Conservation (phyloP, 2,329 filamentous ascomycete species). For the Endothia cerciana region DNA sequence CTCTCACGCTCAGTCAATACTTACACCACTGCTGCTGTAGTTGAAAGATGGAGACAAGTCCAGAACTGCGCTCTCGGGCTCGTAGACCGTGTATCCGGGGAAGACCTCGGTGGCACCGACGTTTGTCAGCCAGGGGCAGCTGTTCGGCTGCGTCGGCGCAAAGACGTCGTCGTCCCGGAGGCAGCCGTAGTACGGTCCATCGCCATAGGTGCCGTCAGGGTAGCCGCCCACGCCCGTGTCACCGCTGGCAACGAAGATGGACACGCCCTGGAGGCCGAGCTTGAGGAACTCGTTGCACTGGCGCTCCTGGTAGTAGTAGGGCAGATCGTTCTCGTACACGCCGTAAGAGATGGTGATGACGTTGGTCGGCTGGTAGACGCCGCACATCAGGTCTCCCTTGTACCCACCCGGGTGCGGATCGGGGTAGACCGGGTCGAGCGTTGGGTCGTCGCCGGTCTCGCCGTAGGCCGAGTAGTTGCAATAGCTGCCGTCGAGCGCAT, state of each 20-base stretch:
- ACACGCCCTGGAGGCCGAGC: constrained; percentile 54
- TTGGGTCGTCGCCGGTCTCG: constrained; percentile 48
- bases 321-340: constrained; percentile 56
- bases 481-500: constrained; percentile 55
- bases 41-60: constrained; percentile 30
- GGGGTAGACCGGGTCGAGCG: constrained; percentile 53
- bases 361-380: constrained; percentile 52
- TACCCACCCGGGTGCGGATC: constrained; percentile 50
- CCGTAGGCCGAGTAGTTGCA: constrained; percentile 52
- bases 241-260: constrained; percentile 52
- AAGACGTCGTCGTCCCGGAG: constrained; percentile 44
- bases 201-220: constrained; percentile 31
- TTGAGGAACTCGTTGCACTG: constrained; percentile 58
- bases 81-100: constrained; percentile 28
- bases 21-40: constrained; percentile 29
- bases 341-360: constrained; percentile 62
- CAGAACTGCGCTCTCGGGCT: constrained; percentile 30
- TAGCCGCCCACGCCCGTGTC: constrained; percentile 48
- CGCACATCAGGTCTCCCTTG: constrained; percentile 46
- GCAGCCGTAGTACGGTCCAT: constrained; percentile 43
- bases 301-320: constrained; percentile 56
- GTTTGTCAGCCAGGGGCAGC: constrained; percentile 48
- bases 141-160: constrained; percentile 51
- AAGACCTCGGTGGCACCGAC: constrained; percentile 44
- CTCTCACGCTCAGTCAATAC: not conserved